Evolutionary conservation across 2,329 filamentous ascomycete species (phyloP).

Genomic region (Monilinia fructigena): DNA sequence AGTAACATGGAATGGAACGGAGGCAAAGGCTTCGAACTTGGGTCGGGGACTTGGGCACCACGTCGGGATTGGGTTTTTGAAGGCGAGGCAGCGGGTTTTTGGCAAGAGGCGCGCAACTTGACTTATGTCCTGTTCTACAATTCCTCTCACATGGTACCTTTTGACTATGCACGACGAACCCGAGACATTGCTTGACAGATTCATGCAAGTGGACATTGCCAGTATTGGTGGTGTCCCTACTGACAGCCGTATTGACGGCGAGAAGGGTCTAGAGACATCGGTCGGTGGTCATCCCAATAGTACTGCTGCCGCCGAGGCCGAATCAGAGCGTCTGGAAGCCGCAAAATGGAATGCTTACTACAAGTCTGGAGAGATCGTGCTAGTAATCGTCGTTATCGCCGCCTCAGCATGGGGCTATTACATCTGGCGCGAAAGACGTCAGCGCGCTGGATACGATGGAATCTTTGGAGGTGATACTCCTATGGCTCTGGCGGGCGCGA

Average conservation of each 20-base stretch:
- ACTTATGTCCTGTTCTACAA: slow-evolving; percentile 97
- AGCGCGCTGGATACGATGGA: slow-evolving; percentile 53
- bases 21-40: slow-evolving; percentile 84
- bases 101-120: slow-evolving; percentile 90
- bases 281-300: slow-evolving; percentile 68
- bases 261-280: slow-evolving; percentile 64
- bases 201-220: slow-evolving; percentile 89
- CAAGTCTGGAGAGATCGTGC: slow-evolving; percentile 66
- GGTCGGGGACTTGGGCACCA: slow-evolving; percentile 86
- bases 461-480: slow-evolving; percentile 38
- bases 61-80: slow-evolving; percentile 93
- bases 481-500: slow-evolving; percentile 36
- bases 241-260: slow-evolving; percentile 67
- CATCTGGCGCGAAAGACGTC: slow-evolving; percentile 61
- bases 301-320: slow-evolving; percentile 61
- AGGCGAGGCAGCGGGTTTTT: slow-evolving; percentile 81
- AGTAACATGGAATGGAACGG: slow-evolving; percentile 89
- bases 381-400: slow-evolving; percentile 64
- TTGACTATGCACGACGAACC: slow-evolving; percentile 80
- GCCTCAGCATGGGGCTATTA: slow-evolving; percentile 62
- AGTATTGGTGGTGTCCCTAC: slow-evolving; percentile 74
- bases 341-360: slow-evolving; percentile 71
- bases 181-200: slow-evolving; percentile 98
- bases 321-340: slow-evolving; percentile 61
- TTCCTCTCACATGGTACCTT: slow-evolving; percentile 96